phyloP scores from a whole-genome alignment of 306 rosid genomes.

The Betula pendula region DNA sequence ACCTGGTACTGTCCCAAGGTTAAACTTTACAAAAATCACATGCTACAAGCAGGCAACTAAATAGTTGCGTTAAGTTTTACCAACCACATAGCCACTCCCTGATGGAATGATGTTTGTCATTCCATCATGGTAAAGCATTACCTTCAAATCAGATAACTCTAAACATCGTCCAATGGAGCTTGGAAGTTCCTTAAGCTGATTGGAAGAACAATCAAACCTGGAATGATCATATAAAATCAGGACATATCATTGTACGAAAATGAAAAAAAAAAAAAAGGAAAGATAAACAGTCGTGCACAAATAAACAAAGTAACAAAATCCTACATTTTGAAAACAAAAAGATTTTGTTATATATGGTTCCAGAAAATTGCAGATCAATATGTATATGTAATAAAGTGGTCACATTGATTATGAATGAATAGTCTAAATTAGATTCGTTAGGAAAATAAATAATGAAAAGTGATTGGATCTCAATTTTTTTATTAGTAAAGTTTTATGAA shows the following conservation, averaged over 20 bases:
- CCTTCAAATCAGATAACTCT: slow-evolving; percentile 80
- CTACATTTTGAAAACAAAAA: not conserved
- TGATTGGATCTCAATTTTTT: not conserved
- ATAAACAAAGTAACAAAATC: not conserved
- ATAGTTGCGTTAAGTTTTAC: not conserved
- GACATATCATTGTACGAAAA: slow-evolving; percentile 1
- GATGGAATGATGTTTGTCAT: not conserved
- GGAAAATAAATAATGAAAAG: not conserved
- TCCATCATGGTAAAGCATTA: slow-evolving; percentile 36
- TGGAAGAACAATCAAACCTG: slow-evolving; percentile 88
- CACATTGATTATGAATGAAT: not conserved
- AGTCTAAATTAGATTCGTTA: not conserved
- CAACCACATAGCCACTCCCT: not conserved
- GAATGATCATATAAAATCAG: slow-evolving; percentile 26
- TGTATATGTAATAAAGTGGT: not conserved
- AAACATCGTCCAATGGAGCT: slow-evolving; percentile 71
- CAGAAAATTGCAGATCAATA: not conserved
- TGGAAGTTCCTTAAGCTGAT: slow-evolving; percentile 77
- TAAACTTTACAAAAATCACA: slow-evolving; percentile 16
- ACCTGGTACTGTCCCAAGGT: slow-evolving; percentile 14
- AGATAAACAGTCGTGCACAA: not conserved
- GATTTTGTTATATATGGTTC: not conserved
- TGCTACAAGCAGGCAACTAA: not conserved
- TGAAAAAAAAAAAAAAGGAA: not conserved
- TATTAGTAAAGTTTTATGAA: too few species aligned